Percentiles rank a stretch among this genome's conserved stretches.
phyloP scores from a whole-genome alignment of 2,329 filamentous ascomycete species.

The Aotearoamyces nothofagi region DNA sequence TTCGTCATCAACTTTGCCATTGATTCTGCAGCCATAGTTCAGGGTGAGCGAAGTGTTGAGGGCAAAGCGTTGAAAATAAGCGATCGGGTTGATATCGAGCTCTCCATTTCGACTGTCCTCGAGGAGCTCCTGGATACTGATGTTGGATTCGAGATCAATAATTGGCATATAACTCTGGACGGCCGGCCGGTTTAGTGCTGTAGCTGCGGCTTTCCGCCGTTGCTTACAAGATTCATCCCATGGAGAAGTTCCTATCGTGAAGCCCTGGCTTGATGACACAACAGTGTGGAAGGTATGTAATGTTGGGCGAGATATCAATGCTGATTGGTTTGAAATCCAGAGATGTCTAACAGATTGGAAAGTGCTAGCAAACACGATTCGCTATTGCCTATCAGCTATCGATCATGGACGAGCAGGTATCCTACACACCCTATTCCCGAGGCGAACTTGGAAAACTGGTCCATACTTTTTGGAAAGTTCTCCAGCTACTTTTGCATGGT shows the following conservation, averaged over 20 bases:
- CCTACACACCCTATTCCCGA: slow-evolving; percentile 47
- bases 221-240: slow-evolving; percentile 73
- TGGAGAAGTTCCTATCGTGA: slow-evolving; percentile 71
- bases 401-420: slow-evolving; percentile 1
- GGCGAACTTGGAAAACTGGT: slow-evolving; percentile 47
- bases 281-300: slow-evolving; percentile 74
- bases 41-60: slow-evolving; percentile 65
- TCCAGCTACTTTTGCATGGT: slow-evolving; percentile 37
- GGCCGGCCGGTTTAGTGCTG: slow-evolving; percentile 61
- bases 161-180: slow-evolving; percentile 72
- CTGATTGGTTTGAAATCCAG: slow-evolving; percentile 67
- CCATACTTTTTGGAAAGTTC: slow-evolving; percentile 46
- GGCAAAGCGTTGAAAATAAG: slow-evolving; percentile 62
- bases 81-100: slow-evolving; percentile 51
- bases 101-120: slow-evolving; percentile 45
- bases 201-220: slow-evolving; percentile 63
- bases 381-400: slow-evolving; percentile 22
- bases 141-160: slow-evolving; percentile 60
- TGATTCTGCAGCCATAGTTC: slow-evolving; percentile 66
- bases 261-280: slow-evolving; percentile 60
- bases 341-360: slow-evolving; percentile 60
- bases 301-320: slow-evolving; percentile 61
- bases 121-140: slow-evolving; percentile 58
- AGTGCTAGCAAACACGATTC: slow-evolving; percentile 65
- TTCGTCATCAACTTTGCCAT: slow-evolving; percentile 50